Evolutionary conservation across 2,329 filamentous ascomycete genomes (phyloP).

Genomic region (Aspergillaceae sp.): DNA sequence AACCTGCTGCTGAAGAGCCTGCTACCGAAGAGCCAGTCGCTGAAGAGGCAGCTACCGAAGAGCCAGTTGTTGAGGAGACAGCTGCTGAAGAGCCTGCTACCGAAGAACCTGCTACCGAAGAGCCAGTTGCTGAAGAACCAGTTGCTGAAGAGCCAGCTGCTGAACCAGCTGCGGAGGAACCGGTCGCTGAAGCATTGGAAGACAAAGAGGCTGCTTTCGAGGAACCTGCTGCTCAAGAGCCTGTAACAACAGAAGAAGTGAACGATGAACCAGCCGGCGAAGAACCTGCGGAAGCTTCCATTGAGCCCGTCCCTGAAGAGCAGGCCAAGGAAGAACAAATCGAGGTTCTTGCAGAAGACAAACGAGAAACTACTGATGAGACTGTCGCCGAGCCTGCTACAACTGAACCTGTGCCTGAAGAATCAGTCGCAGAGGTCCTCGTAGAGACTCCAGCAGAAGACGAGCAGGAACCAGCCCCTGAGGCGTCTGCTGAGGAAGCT

Average conservation of each 20-base stretch:
- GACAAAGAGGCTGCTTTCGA: not conserved
- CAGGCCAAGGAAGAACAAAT: not conserved
- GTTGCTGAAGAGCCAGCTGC: constrained; percentile 3
- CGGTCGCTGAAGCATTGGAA: not conserved
- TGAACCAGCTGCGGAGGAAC: constrained; percentile 4
- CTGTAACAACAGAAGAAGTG: constrained; percentile 1
- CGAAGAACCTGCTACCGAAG: constrained; percentile 3
- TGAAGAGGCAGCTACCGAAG: constrained; percentile 3
- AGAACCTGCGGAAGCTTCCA: constrained; percentile 4
- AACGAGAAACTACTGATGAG: no score
- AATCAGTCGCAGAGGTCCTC: no score
- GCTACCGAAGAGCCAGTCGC: constrained; percentile 3
- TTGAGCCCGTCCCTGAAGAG: not conserved
- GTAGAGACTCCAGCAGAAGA: no score
- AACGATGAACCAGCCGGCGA: constrained; percentile 1
- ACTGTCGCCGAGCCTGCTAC: no score
- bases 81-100: constrained; percentile 1
- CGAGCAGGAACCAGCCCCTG: not conserved
- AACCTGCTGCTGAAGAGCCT: not conserved
- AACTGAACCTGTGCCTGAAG: no score
- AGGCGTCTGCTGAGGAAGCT: not conserved
- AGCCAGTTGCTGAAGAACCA: constrained; percentile 4
- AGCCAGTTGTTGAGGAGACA: constrained; percentile 1
- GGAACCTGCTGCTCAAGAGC: constrained; percentile 3
- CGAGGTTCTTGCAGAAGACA: no score